phyloP scores from a whole-genome alignment of 1,284 basidiomycete genomes.

The Pseudozyma sp. region DNA sequence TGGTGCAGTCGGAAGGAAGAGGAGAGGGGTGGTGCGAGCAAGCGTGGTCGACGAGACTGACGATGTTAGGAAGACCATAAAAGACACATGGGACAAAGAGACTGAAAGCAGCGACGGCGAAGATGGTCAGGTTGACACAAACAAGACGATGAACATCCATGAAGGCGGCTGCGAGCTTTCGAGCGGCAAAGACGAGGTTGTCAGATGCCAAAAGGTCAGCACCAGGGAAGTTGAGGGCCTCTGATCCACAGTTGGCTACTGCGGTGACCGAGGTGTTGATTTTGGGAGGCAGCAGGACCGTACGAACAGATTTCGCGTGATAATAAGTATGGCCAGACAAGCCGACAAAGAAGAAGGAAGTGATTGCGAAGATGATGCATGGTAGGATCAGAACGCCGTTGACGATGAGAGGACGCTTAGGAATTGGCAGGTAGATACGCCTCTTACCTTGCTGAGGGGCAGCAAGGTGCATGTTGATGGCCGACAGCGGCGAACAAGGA shows the following conservation, averaged over 20 bases:
- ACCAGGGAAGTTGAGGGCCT: background rate
- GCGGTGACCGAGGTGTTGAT: background rate
- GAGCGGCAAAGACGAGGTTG: constrained; percentile 9
- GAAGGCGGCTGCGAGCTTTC: background rate
- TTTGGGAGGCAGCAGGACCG: background rate
- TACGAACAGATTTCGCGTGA: background rate
- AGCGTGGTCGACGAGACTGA: constrained; percentile 9
- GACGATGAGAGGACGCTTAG: background rate
- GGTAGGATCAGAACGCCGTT: constrained; percentile 4
- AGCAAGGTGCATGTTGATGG: background rate
- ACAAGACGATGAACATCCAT: constrained; percentile 4
- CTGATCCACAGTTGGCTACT: too few relatives aligned
- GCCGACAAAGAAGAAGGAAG: background rate
- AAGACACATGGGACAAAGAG: background rate
- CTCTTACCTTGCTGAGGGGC: background rate
- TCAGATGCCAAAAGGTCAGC: constrained; percentile 15
- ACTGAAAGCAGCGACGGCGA: background rate
- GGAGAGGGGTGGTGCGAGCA: background rate
- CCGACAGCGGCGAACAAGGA: constrained; percentile 15
- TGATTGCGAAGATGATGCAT: background rate
- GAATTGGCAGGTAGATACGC: constrained; percentile 3
- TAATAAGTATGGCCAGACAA: background rate
- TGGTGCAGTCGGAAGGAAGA: constrained; percentile 2
- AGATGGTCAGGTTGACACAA: constrained; percentile 8
- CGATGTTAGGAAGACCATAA: constrained; percentile 10